A percentile compares a stretch with the other conserved stretches of the same genome.
Evolutionary conservation across 768 basidiomycete species (phyloP).

Genomic region (Panaeolus papilionaceus): DNA sequence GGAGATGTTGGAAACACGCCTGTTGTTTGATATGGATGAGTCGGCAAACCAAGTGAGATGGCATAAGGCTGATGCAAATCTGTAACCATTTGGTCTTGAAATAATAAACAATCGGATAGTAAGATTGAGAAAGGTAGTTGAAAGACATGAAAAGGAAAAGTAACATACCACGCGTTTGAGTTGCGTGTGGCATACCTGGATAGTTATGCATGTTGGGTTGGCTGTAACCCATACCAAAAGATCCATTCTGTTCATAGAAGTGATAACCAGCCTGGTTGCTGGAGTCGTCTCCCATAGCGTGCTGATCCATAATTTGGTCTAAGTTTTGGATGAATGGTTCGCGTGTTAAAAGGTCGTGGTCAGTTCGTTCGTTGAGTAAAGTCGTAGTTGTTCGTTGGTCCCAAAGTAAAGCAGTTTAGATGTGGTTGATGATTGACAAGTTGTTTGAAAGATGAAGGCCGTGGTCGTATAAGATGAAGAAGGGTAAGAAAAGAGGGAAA

Average conservation of each 20-base stretch:
- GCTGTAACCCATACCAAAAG: constrained; percentile 44
- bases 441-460: constrained; percentile 31
- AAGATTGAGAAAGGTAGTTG: constrained; percentile 63
- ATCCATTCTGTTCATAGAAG: constrained; percentile 62
- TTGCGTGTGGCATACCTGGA: constrained; percentile 62
- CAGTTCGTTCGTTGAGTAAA: constrained; percentile 2
- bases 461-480: constrained; percentile 35
- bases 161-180: constrained; percentile 76
- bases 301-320: constrained; percentile 51
- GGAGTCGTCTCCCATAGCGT: constrained; percentile 53
- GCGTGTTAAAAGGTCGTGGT: constrained; percentile 29
- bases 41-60: constrained; percentile 65
- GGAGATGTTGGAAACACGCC: constrained; percentile 62
- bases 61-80: constrained; percentile 62
- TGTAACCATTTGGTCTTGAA: constrained; percentile 66
- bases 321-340: neutral
- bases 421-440: constrained; percentile 28
- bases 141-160: constrained; percentile 40
- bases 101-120: constrained; percentile 60
- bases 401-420: constrained; percentile 11
- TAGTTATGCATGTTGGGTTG: constrained; percentile 63
- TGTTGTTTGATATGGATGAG: constrained; percentile 66
- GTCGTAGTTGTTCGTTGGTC: constrained; percentile 27
- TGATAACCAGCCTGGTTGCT: constrained; percentile 51
- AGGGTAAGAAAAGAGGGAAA: constrained; percentile 42